A percentile compares a stretch with the other conserved stretches of the same genome.
phyloP scores from a whole-genome alignment of 441 rosid species.

The Pelargonium fulgidum region DNA sequence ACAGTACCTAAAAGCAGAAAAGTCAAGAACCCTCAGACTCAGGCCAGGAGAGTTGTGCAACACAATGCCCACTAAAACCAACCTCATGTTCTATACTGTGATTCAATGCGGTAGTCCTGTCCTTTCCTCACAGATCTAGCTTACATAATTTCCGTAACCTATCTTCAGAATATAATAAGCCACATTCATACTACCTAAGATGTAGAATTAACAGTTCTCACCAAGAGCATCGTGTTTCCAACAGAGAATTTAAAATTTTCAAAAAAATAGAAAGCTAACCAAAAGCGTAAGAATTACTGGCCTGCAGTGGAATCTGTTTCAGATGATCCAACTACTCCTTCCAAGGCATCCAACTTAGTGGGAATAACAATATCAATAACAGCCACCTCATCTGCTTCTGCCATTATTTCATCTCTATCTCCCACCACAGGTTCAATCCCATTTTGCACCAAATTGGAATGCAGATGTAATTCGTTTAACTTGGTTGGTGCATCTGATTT shows the following conservation, averaged over 20 bases:
- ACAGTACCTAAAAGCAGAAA: too few species aligned
- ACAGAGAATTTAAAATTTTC: background rate
- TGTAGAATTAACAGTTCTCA: too few species aligned
- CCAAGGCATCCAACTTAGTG: constrained; percentile 61
- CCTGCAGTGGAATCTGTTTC: constrained; percentile 38
- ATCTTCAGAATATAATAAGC: too few species aligned
- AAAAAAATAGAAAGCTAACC: background rate
- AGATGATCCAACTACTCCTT: constrained; percentile 46
- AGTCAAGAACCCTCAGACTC: too few species aligned
- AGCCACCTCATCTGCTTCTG: constrained; percentile 58
- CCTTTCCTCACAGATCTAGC: too few species aligned
- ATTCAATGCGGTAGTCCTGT: too few species aligned
- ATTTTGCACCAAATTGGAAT: constrained; percentile 38
- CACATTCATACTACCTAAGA: too few species aligned
- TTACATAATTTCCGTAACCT: too few species aligned
- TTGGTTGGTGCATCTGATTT: constrained; percentile 30
- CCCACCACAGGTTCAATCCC: constrained; percentile 52
- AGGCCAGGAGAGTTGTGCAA: too few species aligned
- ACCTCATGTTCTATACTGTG: too few species aligned
- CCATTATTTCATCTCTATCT: constrained; percentile 67
- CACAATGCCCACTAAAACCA: too few species aligned
- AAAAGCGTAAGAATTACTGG: constrained; percentile 32
- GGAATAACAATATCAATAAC: constrained; percentile 62
- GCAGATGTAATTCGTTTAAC: constrained; percentile 30
- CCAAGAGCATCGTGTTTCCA: too few species aligned